phyloP scores from a whole-genome alignment of 331 rosid genomes.

The Erythrophleum ivorense region DNA sequence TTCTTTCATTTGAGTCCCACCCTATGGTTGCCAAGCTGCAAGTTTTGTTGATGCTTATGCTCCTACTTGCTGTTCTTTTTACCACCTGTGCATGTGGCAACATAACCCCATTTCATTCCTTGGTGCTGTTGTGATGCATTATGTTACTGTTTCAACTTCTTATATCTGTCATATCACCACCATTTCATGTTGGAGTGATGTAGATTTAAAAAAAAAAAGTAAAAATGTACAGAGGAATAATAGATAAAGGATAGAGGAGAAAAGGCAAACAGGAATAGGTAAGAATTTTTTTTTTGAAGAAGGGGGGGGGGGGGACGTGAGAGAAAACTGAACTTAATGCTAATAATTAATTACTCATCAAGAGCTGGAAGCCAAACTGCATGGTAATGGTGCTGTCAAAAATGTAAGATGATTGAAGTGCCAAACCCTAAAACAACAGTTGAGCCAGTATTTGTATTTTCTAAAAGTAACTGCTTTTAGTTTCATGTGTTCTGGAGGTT shows the following conservation, averaged over 20 bases:
- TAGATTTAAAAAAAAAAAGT: no score
- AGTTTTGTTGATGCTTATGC: not conserved
- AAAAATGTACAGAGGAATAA: not conserved
- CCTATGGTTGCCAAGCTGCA: not conserved
- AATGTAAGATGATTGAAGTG: not conserved
- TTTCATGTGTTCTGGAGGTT: not conserved
- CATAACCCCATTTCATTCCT: not conserved
- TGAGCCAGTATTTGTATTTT: not conserved
- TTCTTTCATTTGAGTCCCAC: no score
- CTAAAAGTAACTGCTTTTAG: constrained; percentile 2
- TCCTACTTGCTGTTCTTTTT: not conserved
- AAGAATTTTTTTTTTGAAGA: not conserved
- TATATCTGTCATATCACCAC: not conserved
- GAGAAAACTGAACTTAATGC: not conserved
- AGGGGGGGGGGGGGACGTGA: not conserved
- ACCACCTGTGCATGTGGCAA: not conserved
- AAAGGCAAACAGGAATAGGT: not conserved
- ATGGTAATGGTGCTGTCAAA: not conserved
- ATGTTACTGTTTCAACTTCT: not conserved
- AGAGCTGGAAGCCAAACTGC: not conserved
- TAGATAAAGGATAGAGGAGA: not conserved
- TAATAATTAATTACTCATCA: not conserved
- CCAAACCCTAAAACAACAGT: not conserved
- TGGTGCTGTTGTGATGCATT: not conserved
- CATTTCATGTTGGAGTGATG: not conserved